Percentiles rank a stretch among this genome's conserved stretches.
These are phyloP conservation scores for Colletotrichum sp. DNA, from an alignment of 2,329 filamentous ascomycete genomes.

Conservation along the genomic window DNA sequence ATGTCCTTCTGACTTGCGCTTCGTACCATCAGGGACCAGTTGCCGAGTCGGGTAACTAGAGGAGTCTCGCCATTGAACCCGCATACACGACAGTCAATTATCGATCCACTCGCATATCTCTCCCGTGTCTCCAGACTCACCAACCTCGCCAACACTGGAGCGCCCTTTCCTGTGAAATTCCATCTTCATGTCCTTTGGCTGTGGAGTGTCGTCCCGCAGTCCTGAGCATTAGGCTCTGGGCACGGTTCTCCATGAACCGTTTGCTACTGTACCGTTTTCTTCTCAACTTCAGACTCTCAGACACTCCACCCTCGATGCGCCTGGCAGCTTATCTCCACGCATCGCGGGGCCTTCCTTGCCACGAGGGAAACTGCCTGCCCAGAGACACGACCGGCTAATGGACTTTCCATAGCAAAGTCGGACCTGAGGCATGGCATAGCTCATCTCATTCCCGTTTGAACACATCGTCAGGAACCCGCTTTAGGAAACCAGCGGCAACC, in stretches of 20 bases:
- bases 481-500: neutral
- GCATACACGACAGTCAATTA: neutral
- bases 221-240: neutral
- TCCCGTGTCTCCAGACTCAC: neutral
- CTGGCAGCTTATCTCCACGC: neutral
- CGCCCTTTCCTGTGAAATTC: neutral
- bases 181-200: neutral
- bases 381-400: neutral
- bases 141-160: neutral
- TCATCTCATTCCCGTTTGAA: slow-evolving; percentile 8
- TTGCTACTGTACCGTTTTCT: neutral
- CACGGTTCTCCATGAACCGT: neutral
- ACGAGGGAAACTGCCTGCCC: neutral
- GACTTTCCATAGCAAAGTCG: neutral
- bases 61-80: neutral
- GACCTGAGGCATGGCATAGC: slow-evolving; percentile 4
- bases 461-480: neutral
- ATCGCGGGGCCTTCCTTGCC: neutral
- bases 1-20: neutral
- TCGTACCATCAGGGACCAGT: neutral
- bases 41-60: neutral
- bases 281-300: neutral
- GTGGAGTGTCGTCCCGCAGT: neutral
- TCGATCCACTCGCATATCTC: neutral
- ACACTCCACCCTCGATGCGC: neutral